These are phyloP conservation scores for Daldinia decipiens DNA, from an alignment of 495 filamentous ascomycete genomes.

Conservation along the genomic window DNA sequence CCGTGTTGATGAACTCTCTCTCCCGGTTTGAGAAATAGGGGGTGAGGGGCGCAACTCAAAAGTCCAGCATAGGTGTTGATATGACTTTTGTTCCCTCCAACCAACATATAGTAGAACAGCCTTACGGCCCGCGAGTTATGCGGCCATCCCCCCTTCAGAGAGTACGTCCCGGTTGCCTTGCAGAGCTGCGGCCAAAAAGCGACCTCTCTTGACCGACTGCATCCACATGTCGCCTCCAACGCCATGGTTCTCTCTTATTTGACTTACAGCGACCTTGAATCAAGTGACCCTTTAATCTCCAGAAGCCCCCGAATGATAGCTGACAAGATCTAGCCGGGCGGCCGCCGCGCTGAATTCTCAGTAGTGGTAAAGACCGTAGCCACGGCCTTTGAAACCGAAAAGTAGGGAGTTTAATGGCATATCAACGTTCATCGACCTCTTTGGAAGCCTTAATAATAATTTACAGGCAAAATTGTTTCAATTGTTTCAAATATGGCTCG, in stretches of 20 bases:
- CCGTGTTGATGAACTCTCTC: neutral
- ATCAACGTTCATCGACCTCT: no score
- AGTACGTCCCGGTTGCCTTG: slow-evolving; percentile 26
- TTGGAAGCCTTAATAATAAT: neutral
- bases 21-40: slow-evolving; percentile 16
- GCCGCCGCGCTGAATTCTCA: slow-evolving; percentile 12
- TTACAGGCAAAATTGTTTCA: neutral
- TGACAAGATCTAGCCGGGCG: slow-evolving; percentile 2
- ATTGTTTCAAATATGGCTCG: neutral
- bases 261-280: slow-evolving; percentile 24
- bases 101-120: slow-evolving; percentile 37
- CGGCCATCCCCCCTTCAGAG: slow-evolving; percentile 28
- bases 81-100: slow-evolving; percentile 20
- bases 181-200: slow-evolving; percentile 31
- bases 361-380: neutral
- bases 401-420: neutral
- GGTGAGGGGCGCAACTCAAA: slow-evolving; percentile 9
- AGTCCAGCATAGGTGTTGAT: slow-evolving; percentile 16
- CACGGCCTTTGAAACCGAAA: neutral
- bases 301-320: slow-evolving; percentile 11
- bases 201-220: slow-evolving; percentile 19
- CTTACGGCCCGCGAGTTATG: slow-evolving; percentile 37
- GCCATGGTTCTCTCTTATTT: slow-evolving; percentile 16
- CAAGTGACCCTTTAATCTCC: slow-evolving; percentile 34
- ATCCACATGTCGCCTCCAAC: slow-evolving; percentile 29